Conservation (phyloP, 1,284 basidiomycete species). For the Ceratobasidium sp. region DNA sequence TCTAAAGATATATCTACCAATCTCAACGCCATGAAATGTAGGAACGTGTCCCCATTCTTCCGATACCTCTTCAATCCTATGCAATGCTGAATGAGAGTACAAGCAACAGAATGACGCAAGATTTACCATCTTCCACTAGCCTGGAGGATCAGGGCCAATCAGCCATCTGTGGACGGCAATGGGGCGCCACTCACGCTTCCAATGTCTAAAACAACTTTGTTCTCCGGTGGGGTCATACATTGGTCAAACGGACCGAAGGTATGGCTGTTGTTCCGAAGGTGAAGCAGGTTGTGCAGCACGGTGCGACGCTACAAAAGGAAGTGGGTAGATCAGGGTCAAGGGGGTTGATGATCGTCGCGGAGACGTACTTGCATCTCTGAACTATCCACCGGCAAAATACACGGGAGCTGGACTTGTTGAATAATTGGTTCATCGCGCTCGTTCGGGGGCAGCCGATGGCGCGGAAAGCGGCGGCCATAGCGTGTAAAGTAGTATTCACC, state of each 20-base stretch:
- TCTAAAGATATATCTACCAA: background rate
- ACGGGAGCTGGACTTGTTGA: conserved; percentile 19
- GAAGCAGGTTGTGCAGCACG: conserved; percentile 23
- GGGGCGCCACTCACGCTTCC: conserved; percentile 43
- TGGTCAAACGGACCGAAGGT: conserved; percentile 34
- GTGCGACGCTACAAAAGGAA: conserved; percentile 35
- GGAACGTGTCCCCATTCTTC: conserved; percentile 16
- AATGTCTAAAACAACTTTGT: conserved; percentile 29
- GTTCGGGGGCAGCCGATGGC: background rate
- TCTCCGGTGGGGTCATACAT: conserved; percentile 14
- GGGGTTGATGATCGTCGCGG: conserved; percentile 35
- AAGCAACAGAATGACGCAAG: background rate
- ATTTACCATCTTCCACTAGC: conserved; percentile 35
- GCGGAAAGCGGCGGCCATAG: conserved; percentile 28
- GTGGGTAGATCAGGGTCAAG: conserved; percentile 45
- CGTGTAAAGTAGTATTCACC: conserved; percentile 1
- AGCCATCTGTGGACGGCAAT: background rate
- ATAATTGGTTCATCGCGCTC: background rate
- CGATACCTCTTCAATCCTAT: conserved; percentile 35
- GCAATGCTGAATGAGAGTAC: background rate
- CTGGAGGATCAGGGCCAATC: conserved; percentile 3
- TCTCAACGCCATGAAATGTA: conserved; percentile 29
- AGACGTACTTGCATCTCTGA: conserved; percentile 36
- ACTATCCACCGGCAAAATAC: conserved; percentile 25
- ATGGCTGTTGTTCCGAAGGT: background rate